phyloP scores from a whole-genome alignment of 2,329 filamentous ascomycete species.

The Talaromyces sp. region DNA sequence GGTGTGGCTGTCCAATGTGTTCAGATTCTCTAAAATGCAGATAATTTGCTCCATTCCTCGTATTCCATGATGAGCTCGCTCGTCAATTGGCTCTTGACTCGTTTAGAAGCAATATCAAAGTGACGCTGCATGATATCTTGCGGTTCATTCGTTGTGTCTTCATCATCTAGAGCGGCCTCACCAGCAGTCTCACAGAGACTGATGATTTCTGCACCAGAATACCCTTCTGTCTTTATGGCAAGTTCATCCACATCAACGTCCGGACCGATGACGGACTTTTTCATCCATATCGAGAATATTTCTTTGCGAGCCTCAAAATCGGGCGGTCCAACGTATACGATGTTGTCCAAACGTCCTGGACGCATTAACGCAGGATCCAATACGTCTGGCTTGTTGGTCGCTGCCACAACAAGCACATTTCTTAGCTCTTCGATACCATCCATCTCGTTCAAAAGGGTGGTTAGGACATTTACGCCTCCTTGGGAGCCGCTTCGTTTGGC shows the following conservation, averaged over 20 bases:
- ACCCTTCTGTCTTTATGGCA: conserved; percentile 65
- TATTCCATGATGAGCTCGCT: conserved; percentile 55
- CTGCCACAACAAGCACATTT: conserved; percentile 81
- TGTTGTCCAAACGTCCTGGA: conserved; percentile 77
- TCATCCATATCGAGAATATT: conserved; percentile 67
- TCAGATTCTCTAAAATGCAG: conserved; percentile 10
- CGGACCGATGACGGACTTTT: conserved; percentile 54
- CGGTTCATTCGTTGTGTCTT: conserved; percentile 39
- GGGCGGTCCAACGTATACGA: conserved; percentile 82
- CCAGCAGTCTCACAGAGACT: conserved; percentile 52
- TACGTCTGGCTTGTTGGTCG: conserved; percentile 83
- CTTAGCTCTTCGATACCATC: conserved; percentile 84
- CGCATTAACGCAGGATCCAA: conserved; percentile 83
- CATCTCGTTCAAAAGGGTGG: conserved; percentile 89
- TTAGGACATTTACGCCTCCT: conserved; percentile 71
- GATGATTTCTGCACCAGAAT: conserved; percentile 80
- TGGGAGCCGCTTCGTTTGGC: conserved; percentile 50
- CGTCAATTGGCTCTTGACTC: conserved; percentile 57
- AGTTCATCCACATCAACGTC: conserved; percentile 65
- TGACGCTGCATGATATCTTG: conserved; percentile 37
- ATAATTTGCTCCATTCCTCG: conserved; percentile 47
- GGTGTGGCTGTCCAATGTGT: no score
- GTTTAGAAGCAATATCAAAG: conserved; percentile 39
- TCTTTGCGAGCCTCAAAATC: conserved; percentile 67
- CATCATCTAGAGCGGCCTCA: conserved; percentile 49